Evolutionary conservation across 305 asterid genomes (phyloP).

Genomic region (Fraxinus sp.): DNA sequence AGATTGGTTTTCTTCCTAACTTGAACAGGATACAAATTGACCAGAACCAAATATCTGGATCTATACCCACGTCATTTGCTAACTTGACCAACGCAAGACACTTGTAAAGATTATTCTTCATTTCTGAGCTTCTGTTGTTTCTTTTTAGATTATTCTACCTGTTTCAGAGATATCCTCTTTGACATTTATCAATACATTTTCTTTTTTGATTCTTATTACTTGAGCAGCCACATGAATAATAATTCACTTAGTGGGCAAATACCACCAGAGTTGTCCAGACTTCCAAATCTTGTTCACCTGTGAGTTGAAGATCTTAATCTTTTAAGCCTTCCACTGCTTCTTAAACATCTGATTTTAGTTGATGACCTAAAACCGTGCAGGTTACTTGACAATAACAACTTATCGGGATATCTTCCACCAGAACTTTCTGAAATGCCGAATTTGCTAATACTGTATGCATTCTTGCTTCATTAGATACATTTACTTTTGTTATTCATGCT

Average conservation of each 20-base stretch:
- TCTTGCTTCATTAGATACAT: conserved; percentile 29
- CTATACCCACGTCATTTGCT: conserved; percentile 74
- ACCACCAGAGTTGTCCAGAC: conserved; percentile 74
- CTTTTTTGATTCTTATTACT: conserved; percentile 17
- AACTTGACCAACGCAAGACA: conserved; percentile 65
- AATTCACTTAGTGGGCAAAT: conserved; percentile 91
- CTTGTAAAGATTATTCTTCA: conserved; percentile 46
- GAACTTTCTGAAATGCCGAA: conserved; percentile 67
- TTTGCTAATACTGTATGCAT: conserved; percentile 71
- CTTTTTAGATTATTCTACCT: background rate
- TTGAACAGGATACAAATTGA: conserved; percentile 95
- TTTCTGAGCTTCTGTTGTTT: background rate
- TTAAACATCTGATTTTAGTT: conserved; percentile 15
- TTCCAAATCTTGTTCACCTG: conserved; percentile 88
- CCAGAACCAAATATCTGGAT: conserved; percentile 84
- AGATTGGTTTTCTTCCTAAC: conserved; percentile 79
- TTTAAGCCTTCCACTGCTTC: conserved; percentile 1
- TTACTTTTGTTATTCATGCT: conserved; percentile 15
- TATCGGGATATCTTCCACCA: conserved; percentile 89
- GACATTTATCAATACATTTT: conserved; percentile 7
- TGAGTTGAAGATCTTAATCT: conserved; percentile 44
- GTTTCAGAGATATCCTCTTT: conserved; percentile 4
- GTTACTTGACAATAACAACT: conserved; percentile 94
- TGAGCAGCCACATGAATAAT: conserved; percentile 97
- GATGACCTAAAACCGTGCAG: conserved; percentile 41